Base-by-base conservation (phyloP, 176 grass and related monocot genomes). In the Dendrocalamus sinicus region DNA sequence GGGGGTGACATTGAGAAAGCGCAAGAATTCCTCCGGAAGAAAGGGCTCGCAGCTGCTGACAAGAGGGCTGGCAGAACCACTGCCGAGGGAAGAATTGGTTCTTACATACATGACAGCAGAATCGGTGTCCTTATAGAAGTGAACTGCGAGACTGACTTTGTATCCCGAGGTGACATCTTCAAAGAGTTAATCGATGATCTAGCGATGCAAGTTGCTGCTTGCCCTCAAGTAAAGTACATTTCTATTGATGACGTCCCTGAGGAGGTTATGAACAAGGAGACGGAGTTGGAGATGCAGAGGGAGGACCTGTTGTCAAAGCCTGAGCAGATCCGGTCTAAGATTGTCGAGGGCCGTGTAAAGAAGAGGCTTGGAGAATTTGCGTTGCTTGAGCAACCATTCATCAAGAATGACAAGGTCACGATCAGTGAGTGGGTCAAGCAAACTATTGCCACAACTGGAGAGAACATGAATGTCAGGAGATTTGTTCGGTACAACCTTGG, bases 91-190 rank as follows among this genome's bases (percentile, higher is more conserved):
- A 60, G 12, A 51, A 52, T 99, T 76, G 96, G 96, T 52, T 95
- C 95, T 65, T 98, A 98, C 77, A 91, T 98, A 77, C 93, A 98
- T 87, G 95, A 98, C 57, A 91, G 83, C 59, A 89, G 95, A 90
- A 98, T 98, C 3, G 95, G 95, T 26, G 83, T 99, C 69, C 90
- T 99, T 44, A 73, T 99, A 28, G 96, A 99, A 86, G 92, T 99
- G 59, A 99, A 99, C 61, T 99, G 96, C 71, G 96, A 99, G 91
- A 99, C 96, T n/a, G 96, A 99, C 81, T 99, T 99, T 72, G 96
- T 99, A 70, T 99, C 96, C 35, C 81, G 96, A 59, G 96, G 96
- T 77, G 90, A 99, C 22, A 85, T 99, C 53, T 99, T 96, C 77
- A 99, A 90, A 86, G 93, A 94, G 84, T 79, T 99, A 67, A 90